Base-by-base conservation (phyloP, 2,329 filamentous ascomycete species). In the Ilyonectria robusta region DNA sequence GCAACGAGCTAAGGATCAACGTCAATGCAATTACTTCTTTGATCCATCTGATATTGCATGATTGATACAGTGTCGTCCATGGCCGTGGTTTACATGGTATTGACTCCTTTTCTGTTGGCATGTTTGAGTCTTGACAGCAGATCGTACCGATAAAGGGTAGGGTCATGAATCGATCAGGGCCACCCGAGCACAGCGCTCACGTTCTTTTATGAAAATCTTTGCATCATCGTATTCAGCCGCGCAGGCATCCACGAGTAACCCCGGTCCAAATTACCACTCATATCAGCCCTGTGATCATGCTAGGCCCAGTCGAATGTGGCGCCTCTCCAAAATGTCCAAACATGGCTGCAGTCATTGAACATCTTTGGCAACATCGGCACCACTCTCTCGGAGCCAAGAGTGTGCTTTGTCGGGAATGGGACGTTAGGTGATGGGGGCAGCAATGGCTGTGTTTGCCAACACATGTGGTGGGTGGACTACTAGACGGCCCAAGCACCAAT, bases 1-100 rank as follows among this genome's bases (percentile, higher is more conserved):
- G 70, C 26, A 68, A 63, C 11, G 56, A 8, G 13, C 55, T 63
- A 15, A 72, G 51, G 19, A 73, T 13, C 50, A 71, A 17, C 2
- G 62, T 23, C 17, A 64, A 8, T 6, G 56, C 23, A 0, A 62
- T 15, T 7, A 15, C 19, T 47, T n/a, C 47, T 47, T 53, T 65
- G n/a, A 51, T 26, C 50, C 61, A 62, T 44, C 48, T 50, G n/a
- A 7, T 64, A 26, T 26, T 60, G 11, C 59, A 59, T 13, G 55
- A 15, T 26, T 61, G 61, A n/a, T 62, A 46, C 9, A 67, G 40
- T 26, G 62, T 57, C 3, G 58, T 47, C 61, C 60, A 50, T n/a
- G 64, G 48, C 55, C 42, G 55, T 26, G 48, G 19, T 15, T 60
- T 54, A 61, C 65, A 58, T 44, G 29, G 26, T 17, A 37, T 15